Conservation (phyloP, 352 stramenopile genomes). For the Pythium dissotocum region DNA sequence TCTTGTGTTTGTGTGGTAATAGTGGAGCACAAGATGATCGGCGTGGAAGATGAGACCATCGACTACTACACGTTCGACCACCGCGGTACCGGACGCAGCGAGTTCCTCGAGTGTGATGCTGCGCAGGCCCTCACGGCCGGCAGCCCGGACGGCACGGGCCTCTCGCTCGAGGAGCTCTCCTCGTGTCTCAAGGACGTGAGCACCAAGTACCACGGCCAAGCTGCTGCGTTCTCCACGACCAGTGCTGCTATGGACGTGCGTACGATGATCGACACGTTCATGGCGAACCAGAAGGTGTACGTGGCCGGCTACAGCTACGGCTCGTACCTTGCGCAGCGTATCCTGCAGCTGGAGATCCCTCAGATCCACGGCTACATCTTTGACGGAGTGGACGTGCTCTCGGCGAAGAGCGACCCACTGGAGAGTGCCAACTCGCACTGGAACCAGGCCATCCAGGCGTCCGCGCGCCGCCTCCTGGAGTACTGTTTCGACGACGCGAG, state of each 20-base stretch:
- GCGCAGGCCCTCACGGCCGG: slow-evolving; percentile 24
- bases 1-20: neutral
- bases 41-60: slow-evolving; percentile 6
- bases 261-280: slow-evolving; percentile 26
- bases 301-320: slow-evolving; percentile 31
- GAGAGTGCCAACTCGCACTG: slow-evolving; percentile 18
- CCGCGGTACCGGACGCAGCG: slow-evolving; percentile 32
- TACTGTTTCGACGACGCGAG: slow-evolving; percentile 14
- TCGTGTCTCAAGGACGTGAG: slow-evolving; percentile 26
- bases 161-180: slow-evolving; percentile 19
- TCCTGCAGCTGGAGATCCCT: slow-evolving; percentile 25
- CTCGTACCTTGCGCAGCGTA: slow-evolving; percentile 27
- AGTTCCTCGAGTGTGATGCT: slow-evolving; percentile 29
- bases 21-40: slow-evolving; percentile 22
- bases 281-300: slow-evolving; percentile 19
- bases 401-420: neutral
- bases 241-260: slow-evolving; percentile 26
- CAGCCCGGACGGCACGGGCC: slow-evolving; percentile 5
- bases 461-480: slow-evolving; percentile 16
- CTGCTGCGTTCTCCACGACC: slow-evolving; percentile 21
- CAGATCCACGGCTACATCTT: slow-evolving; percentile 33
- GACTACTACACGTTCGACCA: slow-evolving; percentile 40
- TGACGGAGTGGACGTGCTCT: slow-evolving; percentile 24
- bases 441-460: slow-evolving; percentile 15
- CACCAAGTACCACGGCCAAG: slow-evolving; percentile 23